phyloP scores from a whole-genome alignment of 345 rosid species.

The Pelargonium nanum region DNA sequence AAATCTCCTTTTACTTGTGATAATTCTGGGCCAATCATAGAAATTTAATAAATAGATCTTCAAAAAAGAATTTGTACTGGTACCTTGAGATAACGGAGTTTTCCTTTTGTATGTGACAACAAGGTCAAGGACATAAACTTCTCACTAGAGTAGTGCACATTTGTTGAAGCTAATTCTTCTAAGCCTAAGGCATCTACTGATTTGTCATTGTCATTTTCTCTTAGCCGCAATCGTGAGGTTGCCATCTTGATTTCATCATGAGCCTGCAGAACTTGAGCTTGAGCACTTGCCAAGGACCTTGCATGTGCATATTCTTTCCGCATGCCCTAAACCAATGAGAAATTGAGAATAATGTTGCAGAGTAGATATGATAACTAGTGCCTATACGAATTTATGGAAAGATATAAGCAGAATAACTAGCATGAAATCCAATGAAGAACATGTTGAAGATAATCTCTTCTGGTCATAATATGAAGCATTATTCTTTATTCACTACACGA shows the following conservation, averaged over 20 bases:
- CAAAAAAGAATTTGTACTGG: neutral
- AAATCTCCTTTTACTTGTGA: too few relatives aligned
- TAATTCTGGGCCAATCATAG: too few relatives aligned
- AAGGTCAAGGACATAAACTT: conserved; percentile 60
- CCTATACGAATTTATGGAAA: too few relatives aligned
- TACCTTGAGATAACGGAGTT: conserved; percentile 92
- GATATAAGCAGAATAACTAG: too few relatives aligned
- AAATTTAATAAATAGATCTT: neutral
- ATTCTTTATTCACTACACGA: too few relatives aligned
- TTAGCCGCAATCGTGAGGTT: conserved; percentile 66
- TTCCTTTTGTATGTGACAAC: conserved; percentile 58
- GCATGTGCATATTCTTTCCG: conserved; percentile 79
- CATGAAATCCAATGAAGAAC: too few relatives aligned
- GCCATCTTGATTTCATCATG: conserved; percentile 94
- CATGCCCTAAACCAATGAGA: conserved; percentile 43
- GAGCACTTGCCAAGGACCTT: conserved; percentile 68
- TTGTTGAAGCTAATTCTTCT: conserved; percentile 66
- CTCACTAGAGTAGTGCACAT: conserved; percentile 61
- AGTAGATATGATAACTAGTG: too few relatives aligned
- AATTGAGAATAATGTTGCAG: neutral
- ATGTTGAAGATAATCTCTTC: too few relatives aligned
- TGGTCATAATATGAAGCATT: too few relatives aligned
- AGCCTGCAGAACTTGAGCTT: conserved; percentile 77
- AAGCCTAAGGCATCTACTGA: conserved; percentile 65
- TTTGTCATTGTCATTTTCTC: conserved; percentile 63